Evolutionary conservation across 768 basidiomycete genomes (phyloP), one percentile per base, ranked within the genome.

Genomic region (Suillus fuscotomentosus): DNA sequence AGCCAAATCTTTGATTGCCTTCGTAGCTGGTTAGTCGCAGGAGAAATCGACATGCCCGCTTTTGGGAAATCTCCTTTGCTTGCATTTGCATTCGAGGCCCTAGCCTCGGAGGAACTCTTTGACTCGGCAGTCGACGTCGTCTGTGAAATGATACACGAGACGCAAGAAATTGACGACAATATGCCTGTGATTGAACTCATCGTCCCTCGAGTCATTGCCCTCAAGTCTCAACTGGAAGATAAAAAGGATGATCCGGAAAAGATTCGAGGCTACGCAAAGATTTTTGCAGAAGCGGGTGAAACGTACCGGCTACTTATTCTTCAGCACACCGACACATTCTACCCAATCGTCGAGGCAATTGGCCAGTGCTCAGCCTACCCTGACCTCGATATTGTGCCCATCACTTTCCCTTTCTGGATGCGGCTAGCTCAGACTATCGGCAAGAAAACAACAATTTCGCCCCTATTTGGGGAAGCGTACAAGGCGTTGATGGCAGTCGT

Each of bases 381-480:
- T 17, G 95, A 98, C 73, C 88, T 99, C 63, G 97, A 99, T 72
- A 92, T 99, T 71, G 96, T 97, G 36, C 93, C 91, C 5, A 96
- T 99, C 76, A 99, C 97, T 13, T 98, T 99, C 81, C 88, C 91
- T 36, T 99, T 99, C 82, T 99, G 97, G 97, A 95, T 94, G 88
- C 89, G 92, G 20, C 88, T 99, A 42, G 91, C 95, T n/a, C 90
- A 93, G 71, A 89, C 86, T 62, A 87, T 99, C 31, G 88, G 89
- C 60, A 95, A 94, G 78, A 87, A 83, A 68, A 76, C 86, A 0
- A 83, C 86, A 0, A 85, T 93, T 14, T 83, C 90, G 0, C 88
- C 88, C n/a, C 80, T 92, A 47, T 90, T 99, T 71, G 69, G 88
- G 54, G 88, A 94, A 60, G 91, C 95, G 31, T 99, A 93, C 81